Conservation (phyloP, 805 yeast species). For the Metschnikowia vanudenii region DNA sequence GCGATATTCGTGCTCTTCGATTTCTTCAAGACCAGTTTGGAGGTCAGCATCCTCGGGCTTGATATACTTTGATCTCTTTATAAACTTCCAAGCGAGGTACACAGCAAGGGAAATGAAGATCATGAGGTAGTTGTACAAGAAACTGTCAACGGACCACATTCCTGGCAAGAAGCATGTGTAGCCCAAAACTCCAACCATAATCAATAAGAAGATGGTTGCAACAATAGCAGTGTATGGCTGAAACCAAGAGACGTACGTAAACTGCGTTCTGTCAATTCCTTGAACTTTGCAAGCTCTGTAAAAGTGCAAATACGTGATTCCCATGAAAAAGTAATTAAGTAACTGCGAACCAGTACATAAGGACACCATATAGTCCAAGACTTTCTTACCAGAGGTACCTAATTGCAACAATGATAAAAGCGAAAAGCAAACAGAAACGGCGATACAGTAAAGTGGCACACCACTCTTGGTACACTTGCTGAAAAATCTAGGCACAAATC, state of each 20-base stretch:
- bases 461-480: slow-evolving; percentile 17
- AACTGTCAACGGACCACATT: slow-evolving; percentile 57
- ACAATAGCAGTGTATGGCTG: slow-evolving; percentile 40
- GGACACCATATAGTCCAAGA: slow-evolving; percentile 22
- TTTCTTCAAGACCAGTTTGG: slow-evolving; percentile 43
- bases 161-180: slow-evolving; percentile 70
- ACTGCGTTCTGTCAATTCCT: slow-evolving; percentile 32
- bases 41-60: slow-evolving; percentile 48
- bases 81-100: slow-evolving; percentile 36
- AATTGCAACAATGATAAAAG: slow-evolving; percentile 22
- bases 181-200: slow-evolving; percentile 59
- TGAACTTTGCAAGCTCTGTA: slow-evolving; percentile 25
- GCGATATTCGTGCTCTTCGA: slow-evolving; percentile 50
- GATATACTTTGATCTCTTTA: slow-evolving; percentile 37
- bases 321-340: slow-evolving; percentile 23
- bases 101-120: slow-evolving; percentile 47
- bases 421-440: slow-evolving; percentile 20
- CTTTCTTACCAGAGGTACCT: slow-evolving; percentile 18
- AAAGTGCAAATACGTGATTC: slow-evolving; percentile 21
- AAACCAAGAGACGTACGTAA: slow-evolving; percentile 44
- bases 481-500: slow-evolving; percentile 20
- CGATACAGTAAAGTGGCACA: slow-evolving; percentile 22
- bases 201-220: slow-evolving; percentile 31
- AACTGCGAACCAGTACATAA: slow-evolving; percentile 24
- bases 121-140: slow-evolving; percentile 72